Evolutionary conservation across 495 filamentous ascomycete species (phyloP).

Genomic region (Letharia lupina): DNA sequence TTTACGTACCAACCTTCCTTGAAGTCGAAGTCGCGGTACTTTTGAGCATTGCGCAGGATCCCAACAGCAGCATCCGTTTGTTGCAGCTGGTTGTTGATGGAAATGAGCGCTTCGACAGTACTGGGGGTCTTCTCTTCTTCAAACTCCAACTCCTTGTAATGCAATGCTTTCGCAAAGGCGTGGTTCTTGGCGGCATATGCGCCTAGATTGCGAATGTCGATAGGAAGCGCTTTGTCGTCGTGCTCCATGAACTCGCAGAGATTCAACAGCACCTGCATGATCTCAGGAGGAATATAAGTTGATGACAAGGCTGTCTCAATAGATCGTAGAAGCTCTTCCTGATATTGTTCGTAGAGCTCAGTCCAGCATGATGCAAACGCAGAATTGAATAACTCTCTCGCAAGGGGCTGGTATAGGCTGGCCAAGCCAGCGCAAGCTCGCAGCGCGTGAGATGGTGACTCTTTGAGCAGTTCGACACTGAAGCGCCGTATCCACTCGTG

Average conservation of each 20-base stretch:
- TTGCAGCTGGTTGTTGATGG: constrained; percentile 96
- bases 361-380: constrained; percentile 99
- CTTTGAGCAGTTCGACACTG: constrained; percentile 88
- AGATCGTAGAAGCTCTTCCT: constrained; percentile 89
- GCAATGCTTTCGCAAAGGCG: constrained; percentile 93
- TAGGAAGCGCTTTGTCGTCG: constrained; percentile 94
- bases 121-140: constrained; percentile 93
- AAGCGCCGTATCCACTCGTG: constrained; percentile 97
- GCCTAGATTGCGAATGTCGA: constrained; percentile 88
- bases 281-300: constrained; percentile 86
- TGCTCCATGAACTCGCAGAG: constrained; percentile 99
- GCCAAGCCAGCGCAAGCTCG: constrained; percentile 88
- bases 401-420: constrained; percentile 80
- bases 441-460: constrained; percentile 90
- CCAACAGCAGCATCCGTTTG: constrained; percentile 96
- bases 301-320: constrained; percentile 93
- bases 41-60: constrained; percentile 87
- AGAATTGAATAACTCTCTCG: constrained; percentile 93
- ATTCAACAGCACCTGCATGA: constrained; percentile 89
- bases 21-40: constrained; percentile 88
- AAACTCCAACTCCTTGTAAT: constrained; percentile 98
- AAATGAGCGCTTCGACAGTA: constrained; percentile 92
- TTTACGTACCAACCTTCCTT: constrained; percentile 99
- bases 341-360: constrained; percentile 87
- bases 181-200: constrained; percentile 92